phyloP scores from a whole-genome alignment of 306 rosid genomes.

The Quercus agrifolia region DNA sequence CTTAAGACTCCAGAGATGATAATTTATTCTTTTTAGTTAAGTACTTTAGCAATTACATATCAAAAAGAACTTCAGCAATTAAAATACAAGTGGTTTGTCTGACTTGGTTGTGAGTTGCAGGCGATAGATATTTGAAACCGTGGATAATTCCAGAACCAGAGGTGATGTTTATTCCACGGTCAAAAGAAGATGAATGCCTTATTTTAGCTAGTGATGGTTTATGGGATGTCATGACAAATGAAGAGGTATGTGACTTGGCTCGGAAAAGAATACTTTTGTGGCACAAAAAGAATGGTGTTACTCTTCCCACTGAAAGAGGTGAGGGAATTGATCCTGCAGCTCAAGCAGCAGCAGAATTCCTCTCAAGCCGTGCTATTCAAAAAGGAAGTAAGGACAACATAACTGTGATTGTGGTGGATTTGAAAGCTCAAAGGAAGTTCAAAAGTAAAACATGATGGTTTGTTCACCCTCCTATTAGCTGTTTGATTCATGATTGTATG shows the following conservation, averaged over 20 bases:
- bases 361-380: conserved; percentile 71
- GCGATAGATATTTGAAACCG: conserved; percentile 89
- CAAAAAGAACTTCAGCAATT: too few relatives aligned
- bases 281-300: conserved; percentile 76
- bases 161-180: conserved; percentile 64
- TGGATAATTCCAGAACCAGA: conserved; percentile 98
- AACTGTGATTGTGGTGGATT: conserved; percentile 74
- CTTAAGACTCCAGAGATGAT: neutral
- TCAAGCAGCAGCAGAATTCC: conserved; percentile 88
- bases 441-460: conserved; percentile 62
- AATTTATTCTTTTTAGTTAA: too few relatives aligned
- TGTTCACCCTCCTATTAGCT: conserved; percentile 7
- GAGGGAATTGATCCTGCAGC: conserved; percentile 76
- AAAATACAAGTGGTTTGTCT: neutral
- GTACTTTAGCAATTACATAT: too few relatives aligned
- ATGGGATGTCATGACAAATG: conserved; percentile 88
- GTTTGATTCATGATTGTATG: conserved; percentile 20
- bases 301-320: conserved; percentile 57
- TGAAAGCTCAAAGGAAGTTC: conserved; percentile 86
- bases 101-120: conserved; percentile 39
- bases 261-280: conserved; percentile 68
- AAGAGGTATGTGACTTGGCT: conserved; percentile 80
- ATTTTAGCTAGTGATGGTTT: conserved; percentile 87
- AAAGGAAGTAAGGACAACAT: conserved; percentile 91
- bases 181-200: conserved; percentile 78